Evolutionary conservation across 2,329 filamentous ascomycete genomes (phyloP).

Genomic region (Delphinella strobiligena): DNA sequence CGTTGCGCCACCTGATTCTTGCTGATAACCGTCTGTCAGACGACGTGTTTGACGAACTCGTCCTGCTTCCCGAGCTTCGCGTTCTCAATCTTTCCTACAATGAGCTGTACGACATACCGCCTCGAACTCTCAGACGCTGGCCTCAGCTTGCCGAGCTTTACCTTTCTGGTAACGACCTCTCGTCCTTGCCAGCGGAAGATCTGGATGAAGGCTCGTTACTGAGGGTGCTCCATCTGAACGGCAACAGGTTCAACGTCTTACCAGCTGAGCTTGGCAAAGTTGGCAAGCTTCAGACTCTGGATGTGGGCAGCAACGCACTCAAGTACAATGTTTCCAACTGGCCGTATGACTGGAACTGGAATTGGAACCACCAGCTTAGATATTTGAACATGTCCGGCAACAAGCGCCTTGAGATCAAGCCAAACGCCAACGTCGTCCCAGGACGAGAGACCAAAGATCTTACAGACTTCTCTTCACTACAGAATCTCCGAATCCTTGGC

Average conservation of each 20-base stretch:
- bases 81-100: constrained; percentile 94
- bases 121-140: constrained; percentile 79
- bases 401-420: constrained; percentile 84
- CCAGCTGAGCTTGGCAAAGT: constrained; percentile 92
- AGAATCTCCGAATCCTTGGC: constrained; percentile 75
- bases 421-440: constrained; percentile 42
- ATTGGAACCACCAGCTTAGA: constrained; percentile 87
- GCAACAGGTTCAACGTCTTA: constrained; percentile 93
- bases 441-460: constrained; percentile 53
- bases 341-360: constrained; percentile 99
- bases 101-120: constrained; percentile 81
- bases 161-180: constrained; percentile 87
- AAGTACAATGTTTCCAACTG: constrained; percentile 99
- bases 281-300: constrained; percentile 78
- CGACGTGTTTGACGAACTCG: constrained; percentile 88
- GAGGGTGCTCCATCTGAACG: constrained; percentile 88
- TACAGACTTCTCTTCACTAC: constrained; percentile 80
- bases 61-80: constrained; percentile 67
- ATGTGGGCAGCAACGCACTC: constrained; percentile 86
- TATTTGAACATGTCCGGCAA: constrained; percentile 96
- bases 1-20: constrained; percentile 70
- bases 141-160: constrained; percentile 84
- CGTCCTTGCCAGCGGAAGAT: constrained; percentile 83
- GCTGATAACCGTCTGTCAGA: constrained; percentile 92
- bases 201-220: constrained; percentile 79